Base-by-base conservation (phyloP, 139 green algal species). In the Coelastrella sp. region DNA sequence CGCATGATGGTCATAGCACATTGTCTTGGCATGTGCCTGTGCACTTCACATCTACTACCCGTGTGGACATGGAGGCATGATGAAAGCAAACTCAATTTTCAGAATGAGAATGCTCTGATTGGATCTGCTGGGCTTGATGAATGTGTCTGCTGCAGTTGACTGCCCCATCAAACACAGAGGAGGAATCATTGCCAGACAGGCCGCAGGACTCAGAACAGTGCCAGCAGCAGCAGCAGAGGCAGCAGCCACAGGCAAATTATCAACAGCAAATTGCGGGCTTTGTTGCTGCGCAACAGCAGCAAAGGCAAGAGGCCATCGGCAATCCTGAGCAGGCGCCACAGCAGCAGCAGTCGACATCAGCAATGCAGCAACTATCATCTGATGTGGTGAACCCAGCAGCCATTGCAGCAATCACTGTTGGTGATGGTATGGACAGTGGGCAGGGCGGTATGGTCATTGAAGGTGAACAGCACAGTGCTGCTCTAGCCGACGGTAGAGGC, bases 121-220 rank as follows among this genome's bases (percentile, higher is more conserved):
- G 63, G 12, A 6, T 10, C 9, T 57, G 74, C 5, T 57, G 14
- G n/a, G 0, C 12, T 65, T 7, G 10, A 65, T 10, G 0, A 57
- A 22, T 25, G 78, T 83, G 7, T 25, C 1, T 63, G 4, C 35
- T 87, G 82, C 63, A 87, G 82, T 17, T 87, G 82, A 87, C 82
- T 78, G 82, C 82, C 12, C 82, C 82, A 27, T 25, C 61, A 17
- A 14, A 61, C 27, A 14, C 63, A 17, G 61, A 60, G 11, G 61
- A 76, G 15, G 63, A 65, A 7, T 15, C 61, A 49, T 25, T 6
- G n/a, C 7, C 1, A 19, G 63, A 72, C 68, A 56, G 73, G 11
- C 58, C 4, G 9, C 24, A 83, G 78, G 19, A 61, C 19, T 14
- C 4, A 63, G 82, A 63, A 8, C 61, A 60, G 15, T 6, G 63